These are phyloP conservation scores for Linanthus parryae DNA, from an alignment of 148 eudicot species.

Conservation along the genomic window DNA sequence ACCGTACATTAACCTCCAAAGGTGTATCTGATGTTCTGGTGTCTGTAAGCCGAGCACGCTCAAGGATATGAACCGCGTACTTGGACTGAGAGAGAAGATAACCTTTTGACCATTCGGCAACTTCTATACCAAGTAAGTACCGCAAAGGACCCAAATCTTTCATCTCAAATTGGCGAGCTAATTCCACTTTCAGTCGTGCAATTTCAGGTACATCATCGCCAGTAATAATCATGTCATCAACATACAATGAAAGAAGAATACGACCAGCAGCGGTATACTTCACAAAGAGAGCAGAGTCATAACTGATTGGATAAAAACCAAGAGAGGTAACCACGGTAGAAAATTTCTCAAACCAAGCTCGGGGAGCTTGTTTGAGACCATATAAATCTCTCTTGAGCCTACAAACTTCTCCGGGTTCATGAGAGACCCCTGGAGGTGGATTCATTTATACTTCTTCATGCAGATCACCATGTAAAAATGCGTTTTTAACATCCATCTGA, in stretches of 20 bases:
- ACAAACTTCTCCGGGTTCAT: neutral
- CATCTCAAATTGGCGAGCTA: neutral
- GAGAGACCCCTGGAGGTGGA: neutral
- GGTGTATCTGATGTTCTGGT: neutral
- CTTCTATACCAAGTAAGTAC: neutral
- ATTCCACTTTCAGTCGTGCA: neutral
- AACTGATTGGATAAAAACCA: neutral
- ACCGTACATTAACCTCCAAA: too few species aligned
- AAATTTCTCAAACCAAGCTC: neutral
- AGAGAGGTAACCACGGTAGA: neutral
- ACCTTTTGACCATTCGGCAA: neutral
- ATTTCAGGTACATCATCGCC: neutral
- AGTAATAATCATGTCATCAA: neutral
- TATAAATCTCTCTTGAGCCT: neutral
- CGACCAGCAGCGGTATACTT: neutral
- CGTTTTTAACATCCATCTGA: neutral
- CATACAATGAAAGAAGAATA: neutral
- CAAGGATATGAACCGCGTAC: neutral
- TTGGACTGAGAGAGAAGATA: neutral
- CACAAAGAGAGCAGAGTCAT: neutral
- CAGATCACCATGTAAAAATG: neutral
- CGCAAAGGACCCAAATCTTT: neutral
- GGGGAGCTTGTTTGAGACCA: neutral
- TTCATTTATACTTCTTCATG: neutral
- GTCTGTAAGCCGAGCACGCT: neutral